A percentile compares a stretch with the other conserved stretches of the same genome.
These are phyloP conservation scores for Zygosaccharomyces bisporus DNA, from an alignment of 805 yeast species.

Conservation along the genomic window DNA sequence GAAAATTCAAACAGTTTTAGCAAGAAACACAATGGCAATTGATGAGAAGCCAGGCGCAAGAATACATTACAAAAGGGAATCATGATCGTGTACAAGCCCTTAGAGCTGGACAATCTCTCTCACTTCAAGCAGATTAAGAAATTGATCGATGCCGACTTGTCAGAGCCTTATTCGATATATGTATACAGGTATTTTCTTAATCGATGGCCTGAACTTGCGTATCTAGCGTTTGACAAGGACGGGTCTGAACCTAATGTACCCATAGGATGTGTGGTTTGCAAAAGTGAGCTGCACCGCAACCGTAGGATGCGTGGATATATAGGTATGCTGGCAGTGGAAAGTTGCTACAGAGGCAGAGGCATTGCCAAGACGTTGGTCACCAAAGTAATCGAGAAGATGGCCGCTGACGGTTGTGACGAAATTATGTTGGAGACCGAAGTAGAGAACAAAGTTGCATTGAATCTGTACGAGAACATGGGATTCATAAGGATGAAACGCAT, in stretches of 20 bases:
- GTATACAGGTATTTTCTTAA: constrained; percentile 88
- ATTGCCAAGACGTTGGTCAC: constrained; percentile 73
- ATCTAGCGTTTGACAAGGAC: constrained; percentile 47
- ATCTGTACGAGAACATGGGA: constrained; percentile 70
- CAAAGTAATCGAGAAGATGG: constrained; percentile 61
- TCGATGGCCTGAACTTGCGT: constrained; percentile 86
- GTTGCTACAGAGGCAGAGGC: constrained; percentile 67
- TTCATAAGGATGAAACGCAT: constrained; percentile 71
- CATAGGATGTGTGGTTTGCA: constrained; percentile 84
- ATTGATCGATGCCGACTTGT: constrained; percentile 67
- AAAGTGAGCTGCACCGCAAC: constrained; percentile 70
- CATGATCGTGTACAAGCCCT: constrained; percentile 23
- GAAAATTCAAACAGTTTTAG: neutral
- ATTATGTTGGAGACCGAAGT: constrained; percentile 92
- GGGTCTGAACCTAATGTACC: constrained; percentile 34
- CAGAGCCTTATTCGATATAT: constrained; percentile 92
- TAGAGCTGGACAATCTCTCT: constrained; percentile 25
- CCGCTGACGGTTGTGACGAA: constrained; percentile 69
- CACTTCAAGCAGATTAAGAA: constrained; percentile 49
- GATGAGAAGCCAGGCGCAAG: neutral
- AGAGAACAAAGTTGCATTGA: constrained; percentile 64
- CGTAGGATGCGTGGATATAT: constrained; percentile 79
- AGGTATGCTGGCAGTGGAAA: constrained; percentile 90
- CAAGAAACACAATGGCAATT: neutral
- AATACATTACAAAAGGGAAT: neutral